Percentiles rank a stretch among this genome's conserved stretches.
These are phyloP conservation scores for Botrytis aclada DNA, from an alignment of 2,329 filamentous ascomycete species.

Conservation along the genomic window DNA sequence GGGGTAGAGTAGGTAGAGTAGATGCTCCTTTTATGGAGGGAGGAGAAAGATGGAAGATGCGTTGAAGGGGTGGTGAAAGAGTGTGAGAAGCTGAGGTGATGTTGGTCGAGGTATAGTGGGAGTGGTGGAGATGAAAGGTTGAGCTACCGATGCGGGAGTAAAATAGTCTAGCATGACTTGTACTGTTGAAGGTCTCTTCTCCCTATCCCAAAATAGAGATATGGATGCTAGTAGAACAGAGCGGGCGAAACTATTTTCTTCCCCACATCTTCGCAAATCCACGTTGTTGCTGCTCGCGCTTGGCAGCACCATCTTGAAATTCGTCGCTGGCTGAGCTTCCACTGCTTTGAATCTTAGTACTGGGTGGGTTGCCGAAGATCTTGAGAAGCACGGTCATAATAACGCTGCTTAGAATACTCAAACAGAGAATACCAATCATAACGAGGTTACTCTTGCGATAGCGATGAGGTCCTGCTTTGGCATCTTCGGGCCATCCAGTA, in stretches of 20 bases:
- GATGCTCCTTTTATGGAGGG: not conserved
- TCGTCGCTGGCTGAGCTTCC: conserved; percentile 40
- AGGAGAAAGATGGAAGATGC: too few species aligned
- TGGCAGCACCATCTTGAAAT: conserved; percentile 59
- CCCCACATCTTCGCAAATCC: conserved; percentile 49
- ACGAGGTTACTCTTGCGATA: conserved; percentile 81
- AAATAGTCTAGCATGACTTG: not conserved
- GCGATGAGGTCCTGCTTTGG: conserved; percentile 61
- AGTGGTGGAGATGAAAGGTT: conserved; percentile 23
- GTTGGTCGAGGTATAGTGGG: not conserved
- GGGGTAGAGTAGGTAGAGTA: not conserved
- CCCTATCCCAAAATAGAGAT: not conserved
- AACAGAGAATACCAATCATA: conserved; percentile 80
- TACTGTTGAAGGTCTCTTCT: conserved; percentile 31
- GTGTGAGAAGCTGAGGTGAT: not conserved
- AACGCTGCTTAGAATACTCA: conserved; percentile 71
- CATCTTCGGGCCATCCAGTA: conserved; percentile 79
- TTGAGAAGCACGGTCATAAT: conserved; percentile 66
- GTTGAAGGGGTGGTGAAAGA: not conserved
- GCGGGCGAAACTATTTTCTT: conserved; percentile 26
- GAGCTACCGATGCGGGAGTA: conserved; percentile 21
- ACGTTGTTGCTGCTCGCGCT: conserved; percentile 55
- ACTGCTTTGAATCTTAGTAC: conserved; percentile 44
- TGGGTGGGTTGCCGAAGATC: conserved; percentile 53
- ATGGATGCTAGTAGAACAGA: not conserved